Conservation (phyloP, 1,284 basidiomycete genomes). For the Trichosporon sp. region DNA sequence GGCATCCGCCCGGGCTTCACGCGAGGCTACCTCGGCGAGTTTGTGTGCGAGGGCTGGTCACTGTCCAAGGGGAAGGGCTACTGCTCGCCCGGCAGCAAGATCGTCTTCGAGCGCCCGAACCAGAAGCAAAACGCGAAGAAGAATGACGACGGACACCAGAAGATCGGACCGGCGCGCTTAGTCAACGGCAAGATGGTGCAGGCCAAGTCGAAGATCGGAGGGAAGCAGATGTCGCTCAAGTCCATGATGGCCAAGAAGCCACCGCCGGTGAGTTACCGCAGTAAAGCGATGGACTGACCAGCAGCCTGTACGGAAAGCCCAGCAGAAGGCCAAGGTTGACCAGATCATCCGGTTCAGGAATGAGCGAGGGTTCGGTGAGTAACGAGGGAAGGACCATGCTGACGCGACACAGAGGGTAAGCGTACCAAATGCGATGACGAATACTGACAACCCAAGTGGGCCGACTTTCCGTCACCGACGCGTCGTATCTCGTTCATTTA, state of each 20-base stretch:
- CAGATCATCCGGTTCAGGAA: slow-evolving; percentile 47
- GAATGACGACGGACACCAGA: slow-evolving; percentile 11
- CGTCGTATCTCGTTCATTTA: slow-evolving; percentile 44
- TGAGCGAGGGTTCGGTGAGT: slow-evolving; percentile 44
- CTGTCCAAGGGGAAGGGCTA: slow-evolving; percentile 50
- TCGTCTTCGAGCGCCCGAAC: slow-evolving; percentile 44
- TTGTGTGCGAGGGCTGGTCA: slow-evolving; percentile 50
- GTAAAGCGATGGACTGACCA: not conserved
- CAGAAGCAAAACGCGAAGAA: slow-evolving; percentile 23
- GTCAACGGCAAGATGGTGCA: slow-evolving; percentile 45
- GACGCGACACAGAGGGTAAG: slow-evolving; percentile 11
- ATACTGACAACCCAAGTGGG: slow-evolving; percentile 30
- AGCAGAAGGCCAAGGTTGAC: slow-evolving; percentile 41
- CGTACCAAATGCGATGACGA: not conserved
- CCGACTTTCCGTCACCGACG: slow-evolving; percentile 44
- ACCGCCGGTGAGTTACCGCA: slow-evolving; percentile 14
- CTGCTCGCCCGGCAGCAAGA: slow-evolving; percentile 42
- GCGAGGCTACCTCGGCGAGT: slow-evolving; percentile 48
- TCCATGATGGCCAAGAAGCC: slow-evolving; percentile 44
- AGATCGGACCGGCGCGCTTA: slow-evolving; percentile 37
- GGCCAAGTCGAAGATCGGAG: slow-evolving; percentile 30
- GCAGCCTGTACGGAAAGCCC: slow-evolving; percentile 20
- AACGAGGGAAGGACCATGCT: not conserved
- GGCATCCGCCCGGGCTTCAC: slow-evolving; percentile 28
- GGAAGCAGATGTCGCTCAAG: slow-evolving; percentile 43